Evolutionary conservation across 2,329 filamentous ascomycete species (phyloP).

Genomic region (Colletotrichum brevisporum): DNA sequence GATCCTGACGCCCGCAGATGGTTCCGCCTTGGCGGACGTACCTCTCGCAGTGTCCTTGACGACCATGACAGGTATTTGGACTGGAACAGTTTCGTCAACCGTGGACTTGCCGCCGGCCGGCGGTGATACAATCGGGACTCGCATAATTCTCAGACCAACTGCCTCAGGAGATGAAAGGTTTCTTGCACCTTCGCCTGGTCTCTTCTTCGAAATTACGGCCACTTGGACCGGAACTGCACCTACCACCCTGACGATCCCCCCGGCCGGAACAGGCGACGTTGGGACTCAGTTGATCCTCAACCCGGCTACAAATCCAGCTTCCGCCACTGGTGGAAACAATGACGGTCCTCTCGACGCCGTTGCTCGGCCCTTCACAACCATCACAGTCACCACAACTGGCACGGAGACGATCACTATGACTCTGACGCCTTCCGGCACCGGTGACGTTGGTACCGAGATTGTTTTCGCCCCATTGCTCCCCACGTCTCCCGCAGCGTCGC

Average conservation of each 20-base stretch:
- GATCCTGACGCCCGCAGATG: too few species aligned
- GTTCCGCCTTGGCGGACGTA: too few species aligned
- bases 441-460: not conserved
- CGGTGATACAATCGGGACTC: not conserved
- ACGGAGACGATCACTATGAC: not conserved
- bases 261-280: not conserved
- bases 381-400: not conserved
- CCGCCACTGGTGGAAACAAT: not conserved
- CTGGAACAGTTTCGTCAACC: slow-evolving; percentile 2
- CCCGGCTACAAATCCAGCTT: not conserved
- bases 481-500: not conserved
- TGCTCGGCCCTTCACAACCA: not conserved
- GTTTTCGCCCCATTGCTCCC: not conserved
- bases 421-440: not conserved
- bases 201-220: not conserved
- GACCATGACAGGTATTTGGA: not conserved
- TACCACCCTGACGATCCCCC: not conserved
- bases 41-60: not conserved
- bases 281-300: not conserved
- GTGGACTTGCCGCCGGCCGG: not conserved
- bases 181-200: not conserved
- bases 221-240: not conserved
- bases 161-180: not conserved
- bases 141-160: not conserved
- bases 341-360: not conserved